phyloP scores from a whole-genome alignment of 208 protist genomes.

The Leishmania tropica region DNA sequence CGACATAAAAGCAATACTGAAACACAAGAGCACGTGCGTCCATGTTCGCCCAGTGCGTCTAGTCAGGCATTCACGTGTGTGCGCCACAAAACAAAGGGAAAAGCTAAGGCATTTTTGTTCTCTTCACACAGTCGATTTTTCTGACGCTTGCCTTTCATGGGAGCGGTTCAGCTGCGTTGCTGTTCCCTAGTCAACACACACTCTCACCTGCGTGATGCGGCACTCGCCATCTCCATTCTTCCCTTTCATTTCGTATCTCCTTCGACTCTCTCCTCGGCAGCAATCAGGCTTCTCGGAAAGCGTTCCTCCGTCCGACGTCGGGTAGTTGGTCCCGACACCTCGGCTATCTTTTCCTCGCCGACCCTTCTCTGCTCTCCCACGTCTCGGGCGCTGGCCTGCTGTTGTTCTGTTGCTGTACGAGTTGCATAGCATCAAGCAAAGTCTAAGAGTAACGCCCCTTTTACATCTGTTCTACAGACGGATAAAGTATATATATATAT shows the following conservation, averaged over 20 bases:
- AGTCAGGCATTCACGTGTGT: neutral
- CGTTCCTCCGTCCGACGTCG: neutral
- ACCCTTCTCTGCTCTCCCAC: neutral
- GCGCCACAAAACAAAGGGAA: neutral
- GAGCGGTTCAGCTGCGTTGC: neutral
- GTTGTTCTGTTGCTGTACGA: neutral
- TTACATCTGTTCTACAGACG: no score
- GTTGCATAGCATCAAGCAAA: neutral
- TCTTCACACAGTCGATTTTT: neutral
- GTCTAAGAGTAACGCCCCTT: neutral
- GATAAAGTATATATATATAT: slow-evolving; percentile 1
- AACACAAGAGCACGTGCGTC: neutral
- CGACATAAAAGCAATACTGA: neutral
- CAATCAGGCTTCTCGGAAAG: neutral
- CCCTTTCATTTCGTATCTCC: neutral
- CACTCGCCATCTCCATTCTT: neutral
- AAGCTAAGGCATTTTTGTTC: neutral
- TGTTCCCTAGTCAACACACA: neutral
- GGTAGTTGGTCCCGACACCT: neutral
- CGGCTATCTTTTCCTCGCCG: neutral
- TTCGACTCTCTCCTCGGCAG: neutral
- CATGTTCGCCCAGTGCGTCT: neutral
- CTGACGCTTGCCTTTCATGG: neutral
- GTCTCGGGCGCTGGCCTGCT: neutral
- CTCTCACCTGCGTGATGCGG: neutral